Percentiles rank a stretch among this genome's conserved stretches.
phyloP scores from a whole-genome alignment of 2,329 filamentous ascomycete species.

The Exophiala alcalophila region DNA sequence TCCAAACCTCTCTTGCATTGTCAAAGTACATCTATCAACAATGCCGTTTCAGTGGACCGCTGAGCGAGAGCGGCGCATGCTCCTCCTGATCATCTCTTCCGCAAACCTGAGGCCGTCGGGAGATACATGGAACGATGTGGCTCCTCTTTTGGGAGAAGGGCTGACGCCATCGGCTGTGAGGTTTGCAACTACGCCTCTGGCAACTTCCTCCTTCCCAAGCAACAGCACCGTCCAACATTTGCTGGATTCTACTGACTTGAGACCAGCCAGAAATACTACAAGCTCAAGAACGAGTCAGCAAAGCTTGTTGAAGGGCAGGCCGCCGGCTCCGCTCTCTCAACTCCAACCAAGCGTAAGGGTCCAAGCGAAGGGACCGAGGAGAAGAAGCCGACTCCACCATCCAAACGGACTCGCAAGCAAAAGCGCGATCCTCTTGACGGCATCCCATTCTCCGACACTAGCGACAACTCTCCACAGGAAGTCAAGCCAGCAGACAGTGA shows the following conservation, averaged over 20 bases:
- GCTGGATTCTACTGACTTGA: constrained; percentile 8
- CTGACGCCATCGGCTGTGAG: constrained; percentile 27
- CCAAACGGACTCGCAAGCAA: constrained; percentile 17
- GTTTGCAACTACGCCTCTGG: constrained; percentile 8
- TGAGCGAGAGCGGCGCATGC: constrained; percentile 24
- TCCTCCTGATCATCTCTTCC: constrained; percentile 21
- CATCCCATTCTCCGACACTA: constrained; percentile 14
- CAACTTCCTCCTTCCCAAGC: background rate
- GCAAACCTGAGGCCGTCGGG: constrained; percentile 23
- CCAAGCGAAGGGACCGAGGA: constrained; percentile 10
- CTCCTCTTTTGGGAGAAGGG: constrained; percentile 24
- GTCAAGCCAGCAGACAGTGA: constrained; percentile 15
- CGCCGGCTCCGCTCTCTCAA: constrained; percentile 11
- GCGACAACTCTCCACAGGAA: constrained; percentile 8
- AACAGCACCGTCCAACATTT: background rate
- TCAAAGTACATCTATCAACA: background rate
- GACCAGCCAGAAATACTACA: constrained; percentile 30
- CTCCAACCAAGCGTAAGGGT: constrained; percentile 23
- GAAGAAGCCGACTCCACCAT: constrained; percentile 18
- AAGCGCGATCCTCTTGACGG: constrained; percentile 17
- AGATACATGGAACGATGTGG: constrained; percentile 30
- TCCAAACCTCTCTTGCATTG: background rate
- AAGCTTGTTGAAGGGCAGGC: constrained; percentile 12
- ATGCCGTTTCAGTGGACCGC: constrained; percentile 27
- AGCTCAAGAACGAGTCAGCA: constrained; percentile 25